phyloP scores from a whole-genome alignment of 345 rosid genomes.

The Boechera retrofracta region DNA sequence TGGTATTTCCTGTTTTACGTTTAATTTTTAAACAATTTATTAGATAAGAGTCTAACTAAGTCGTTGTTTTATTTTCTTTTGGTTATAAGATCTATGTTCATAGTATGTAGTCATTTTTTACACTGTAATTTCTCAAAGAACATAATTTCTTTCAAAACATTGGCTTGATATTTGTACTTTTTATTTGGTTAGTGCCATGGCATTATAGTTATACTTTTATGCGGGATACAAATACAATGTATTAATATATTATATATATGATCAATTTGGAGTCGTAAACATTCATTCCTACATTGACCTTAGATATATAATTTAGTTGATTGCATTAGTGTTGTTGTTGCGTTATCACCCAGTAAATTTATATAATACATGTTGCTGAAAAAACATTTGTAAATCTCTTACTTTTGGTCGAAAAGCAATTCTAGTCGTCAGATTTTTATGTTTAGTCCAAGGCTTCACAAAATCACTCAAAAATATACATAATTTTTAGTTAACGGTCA shows the following conservation, averaged over 20 bases:
- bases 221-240: too few relatives aligned
- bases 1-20: too few relatives aligned
- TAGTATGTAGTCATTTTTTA: too few relatives aligned
- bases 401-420: neutral
- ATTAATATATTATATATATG: too few relatives aligned
- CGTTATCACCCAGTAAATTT: too few relatives aligned
- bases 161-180: neutral
- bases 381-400: too few relatives aligned
- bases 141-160: neutral
- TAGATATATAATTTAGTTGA: neutral
- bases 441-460: neutral
- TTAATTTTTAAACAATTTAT: too few relatives aligned
- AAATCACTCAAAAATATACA: neutral
- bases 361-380: too few relatives aligned
- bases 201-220: too few relatives aligned
- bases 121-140: neutral
- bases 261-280: too few relatives aligned
- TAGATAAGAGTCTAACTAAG: neutral
- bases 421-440: neutral
- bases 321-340: neutral
- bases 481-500: conserved; percentile 9
- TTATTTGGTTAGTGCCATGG: too few relatives aligned
- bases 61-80: neutral
- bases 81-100: neutral
- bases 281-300: too few relatives aligned